Evolutionary conservation across 1,284 basidiomycete species (phyloP), one percentile per base, ranked within the genome.

Genomic region (Earliella scabrosa): DNA sequence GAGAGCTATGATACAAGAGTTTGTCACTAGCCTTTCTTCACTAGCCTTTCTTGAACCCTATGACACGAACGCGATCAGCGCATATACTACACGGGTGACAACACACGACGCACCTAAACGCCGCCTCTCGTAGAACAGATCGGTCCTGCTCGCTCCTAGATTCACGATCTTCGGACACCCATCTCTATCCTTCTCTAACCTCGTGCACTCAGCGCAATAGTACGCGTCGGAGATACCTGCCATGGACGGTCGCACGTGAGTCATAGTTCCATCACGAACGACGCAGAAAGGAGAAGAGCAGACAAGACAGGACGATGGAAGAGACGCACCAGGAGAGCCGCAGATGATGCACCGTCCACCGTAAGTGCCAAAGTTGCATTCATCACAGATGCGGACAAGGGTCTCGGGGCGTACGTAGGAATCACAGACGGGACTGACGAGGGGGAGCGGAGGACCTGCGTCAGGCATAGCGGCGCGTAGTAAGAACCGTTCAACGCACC

Each of bases 101-200:
- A n/a, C 38, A 35, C 24, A 27, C 58, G 18, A 72, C 82, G 45
- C 63, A 88, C 88, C 88, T 60, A 93, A 75, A 67, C 90, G 82
- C 69, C 91, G 84, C 61, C 93, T 79, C 71, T 95, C 93, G 66
- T 95, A 95, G 79, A 95, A 95, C 43, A 95, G 72, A 71, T 95
- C 93, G 45, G 93, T 95, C 66, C 92, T 80, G 67, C 90, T 93
- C 16, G 93, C 91, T 58, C 95, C 95, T 18, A 97, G 79, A 69
- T 99, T 99, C 66, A 99, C 95, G 64, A 99, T 97, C 82, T 98
- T 98, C 1, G 96, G 96, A 77, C 97, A 99, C 0, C 97, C 97
- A 71, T 99, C 97, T 29, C 97, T 80, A 69, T 98, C 97, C 71
- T 99, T 99, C 73, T 99, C 97, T 52, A 99, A 77, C 50, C 95